Percentiles rank a stretch among this genome's conserved stretches.
Conservation (phyloP, 2,329 filamentous ascomycete species). For the Fusarium beomiforme region DNA sequence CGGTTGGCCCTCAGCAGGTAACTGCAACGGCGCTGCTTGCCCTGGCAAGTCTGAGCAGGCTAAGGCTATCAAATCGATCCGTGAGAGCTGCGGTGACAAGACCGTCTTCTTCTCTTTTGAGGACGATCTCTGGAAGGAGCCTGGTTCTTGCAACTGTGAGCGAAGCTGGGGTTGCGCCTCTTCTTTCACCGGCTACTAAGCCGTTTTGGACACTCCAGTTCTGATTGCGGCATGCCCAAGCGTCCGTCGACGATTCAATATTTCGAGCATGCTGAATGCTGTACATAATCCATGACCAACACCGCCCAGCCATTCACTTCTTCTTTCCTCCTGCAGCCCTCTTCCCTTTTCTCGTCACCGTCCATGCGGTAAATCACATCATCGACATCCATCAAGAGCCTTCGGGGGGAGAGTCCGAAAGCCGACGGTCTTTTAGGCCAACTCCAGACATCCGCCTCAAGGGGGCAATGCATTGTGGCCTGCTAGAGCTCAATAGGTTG, state of each 20-base stretch:
- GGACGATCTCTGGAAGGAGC: slow-evolving; percentile 84
- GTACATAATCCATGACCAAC: slow-evolving; percentile 43
- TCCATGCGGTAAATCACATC: slow-evolving; percentile 10
- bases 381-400: slow-evolving; percentile 14
- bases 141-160: slow-evolving; percentile 78
- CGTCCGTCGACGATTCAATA: slow-evolving; percentile 26
- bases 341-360: slow-evolving; percentile 11
- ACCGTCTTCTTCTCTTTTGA: slow-evolving; percentile 84
- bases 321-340: slow-evolving; percentile 21
- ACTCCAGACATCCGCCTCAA: slow-evolving; percentile 7
- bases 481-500: not conserved
- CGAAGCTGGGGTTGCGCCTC: slow-evolving; percentile 74
- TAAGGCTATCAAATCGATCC: slow-evolving; percentile 77
- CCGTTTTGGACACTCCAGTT: slow-evolving; percentile 8
- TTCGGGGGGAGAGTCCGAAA: slow-evolving; percentile 24
- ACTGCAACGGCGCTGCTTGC: slow-evolving; percentile 76
- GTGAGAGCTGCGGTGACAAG: slow-evolving; percentile 70
- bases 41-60: slow-evolving; percentile 75
- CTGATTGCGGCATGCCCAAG: slow-evolving; percentile 35
- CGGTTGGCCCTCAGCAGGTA: slow-evolving; percentile 83
- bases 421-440: slow-evolving; percentile 16
- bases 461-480: slow-evolving; percentile 4
- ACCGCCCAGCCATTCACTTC: slow-evolving; percentile 37
- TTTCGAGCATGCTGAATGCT: slow-evolving; percentile 41
- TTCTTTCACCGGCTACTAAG: slow-evolving; percentile 39